Conservation (phyloP, 306 rosid genomes). For the Vigna trinervia region DNA sequence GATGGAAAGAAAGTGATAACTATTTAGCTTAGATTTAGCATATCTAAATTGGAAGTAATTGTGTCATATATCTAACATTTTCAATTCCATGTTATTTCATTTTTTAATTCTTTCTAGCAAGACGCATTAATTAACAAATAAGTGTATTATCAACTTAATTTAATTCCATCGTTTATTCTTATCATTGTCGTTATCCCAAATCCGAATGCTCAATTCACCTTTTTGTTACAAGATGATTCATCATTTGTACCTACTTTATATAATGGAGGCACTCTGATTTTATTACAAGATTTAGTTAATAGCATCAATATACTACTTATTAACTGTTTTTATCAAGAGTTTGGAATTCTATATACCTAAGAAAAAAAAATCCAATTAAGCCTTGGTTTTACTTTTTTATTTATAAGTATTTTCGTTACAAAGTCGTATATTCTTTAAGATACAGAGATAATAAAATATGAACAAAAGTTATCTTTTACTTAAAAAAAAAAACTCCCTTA, state of each 20-base stretch:
- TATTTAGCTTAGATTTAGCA: background rate
- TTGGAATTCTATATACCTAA: no score
- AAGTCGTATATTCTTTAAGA: no score
- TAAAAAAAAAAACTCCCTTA: no score
- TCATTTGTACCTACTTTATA: background rate
- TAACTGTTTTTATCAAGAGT: no score
- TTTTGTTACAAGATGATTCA: background rate
- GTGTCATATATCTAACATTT: background rate
- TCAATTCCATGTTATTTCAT: conserved; percentile 10
- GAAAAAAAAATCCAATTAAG: no score
- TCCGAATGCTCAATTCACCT: background rate
- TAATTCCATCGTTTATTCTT: background rate
- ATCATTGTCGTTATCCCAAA: background rate
- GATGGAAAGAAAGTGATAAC: conserved; percentile 71
- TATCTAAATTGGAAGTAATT: background rate
- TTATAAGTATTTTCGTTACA: no score
- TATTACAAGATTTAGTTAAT: no score
- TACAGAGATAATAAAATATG: no score
- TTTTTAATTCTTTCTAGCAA: background rate
- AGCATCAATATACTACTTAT: no score
- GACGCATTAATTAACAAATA: background rate
- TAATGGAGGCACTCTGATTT: no score
- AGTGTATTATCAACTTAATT: background rate
- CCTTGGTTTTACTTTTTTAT: no score
- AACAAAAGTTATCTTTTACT: no score